Evolutionary conservation across 768 basidiomycete species (phyloP).

Genomic region (Russula sp.): DNA sequence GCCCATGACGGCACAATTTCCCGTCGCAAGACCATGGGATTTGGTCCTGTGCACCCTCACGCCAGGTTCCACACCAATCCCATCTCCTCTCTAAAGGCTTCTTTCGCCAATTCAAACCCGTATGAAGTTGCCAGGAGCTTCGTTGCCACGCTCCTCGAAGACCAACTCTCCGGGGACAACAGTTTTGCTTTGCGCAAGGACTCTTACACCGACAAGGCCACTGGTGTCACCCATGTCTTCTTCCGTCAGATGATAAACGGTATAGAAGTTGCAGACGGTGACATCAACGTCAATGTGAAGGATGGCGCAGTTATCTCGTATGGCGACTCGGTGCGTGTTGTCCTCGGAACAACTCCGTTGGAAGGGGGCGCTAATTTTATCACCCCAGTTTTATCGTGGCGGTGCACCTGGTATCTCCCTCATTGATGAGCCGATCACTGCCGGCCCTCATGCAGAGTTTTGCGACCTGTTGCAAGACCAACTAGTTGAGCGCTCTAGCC

Average conservation of each 20-base stretch:
- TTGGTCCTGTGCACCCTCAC: constrained; percentile 78
- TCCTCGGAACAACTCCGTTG: neutral
- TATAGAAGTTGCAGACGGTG: constrained; percentile 83
- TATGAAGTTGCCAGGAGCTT: constrained; percentile 62
- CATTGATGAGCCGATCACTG: constrained; percentile 31
- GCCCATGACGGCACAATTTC: constrained; percentile 33
- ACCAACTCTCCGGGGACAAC: constrained; percentile 39
- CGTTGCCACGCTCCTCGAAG: constrained; percentile 48
- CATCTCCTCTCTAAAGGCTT: constrained; percentile 36
- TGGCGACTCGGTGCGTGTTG: constrained; percentile 25
- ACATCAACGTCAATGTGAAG: constrained; percentile 88
- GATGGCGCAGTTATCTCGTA: constrained; percentile 18
- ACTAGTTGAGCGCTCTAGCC: constrained; percentile 36
- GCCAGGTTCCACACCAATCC: constrained; percentile 59
- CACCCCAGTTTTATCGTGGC: constrained; percentile 72
- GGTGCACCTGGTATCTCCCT: constrained; percentile 41
- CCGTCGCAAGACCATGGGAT: constrained; percentile 82
- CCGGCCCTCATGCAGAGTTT: constrained; percentile 49
- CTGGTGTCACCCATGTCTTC: constrained; percentile 88
- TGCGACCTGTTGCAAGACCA: constrained; percentile 48
- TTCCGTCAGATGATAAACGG: constrained; percentile 82
- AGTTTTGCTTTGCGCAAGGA: constrained; percentile 68
- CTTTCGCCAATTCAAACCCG: constrained; percentile 43
- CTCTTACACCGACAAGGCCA: constrained; percentile 83
- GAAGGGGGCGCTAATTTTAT: constrained; percentile 6